Conservation (phyloP, 2,329 filamentous ascomycete species). For the Cladophialophora yegresii region DNA sequence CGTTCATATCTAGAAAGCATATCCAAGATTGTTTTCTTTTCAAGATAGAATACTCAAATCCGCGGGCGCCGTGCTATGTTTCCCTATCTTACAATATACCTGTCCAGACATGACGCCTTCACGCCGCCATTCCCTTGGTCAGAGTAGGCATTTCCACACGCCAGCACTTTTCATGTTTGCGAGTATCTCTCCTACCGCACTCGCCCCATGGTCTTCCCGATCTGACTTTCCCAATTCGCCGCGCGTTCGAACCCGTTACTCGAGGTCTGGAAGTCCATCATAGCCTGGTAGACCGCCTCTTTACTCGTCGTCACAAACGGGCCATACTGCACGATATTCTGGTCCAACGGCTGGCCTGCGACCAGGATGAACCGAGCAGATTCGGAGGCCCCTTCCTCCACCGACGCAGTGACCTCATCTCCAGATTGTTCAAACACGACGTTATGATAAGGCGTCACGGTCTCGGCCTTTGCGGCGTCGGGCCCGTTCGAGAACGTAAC, state of each 20-base stretch:
- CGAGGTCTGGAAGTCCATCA: constrained; percentile 71
- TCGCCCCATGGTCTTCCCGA: constrained; percentile 70
- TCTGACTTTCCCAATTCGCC: constrained; percentile 78
- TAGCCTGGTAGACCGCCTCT: constrained; percentile 73
- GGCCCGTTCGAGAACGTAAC: constrained; percentile 56
- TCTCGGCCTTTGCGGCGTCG: constrained; percentile 47
- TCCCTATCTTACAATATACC: not conserved
- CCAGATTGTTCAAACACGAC: constrained; percentile 82
- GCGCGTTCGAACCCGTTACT: constrained; percentile 80
- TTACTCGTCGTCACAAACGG: constrained; percentile 76
- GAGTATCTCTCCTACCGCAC: constrained; percentile 11
- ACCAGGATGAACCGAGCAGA: constrained; percentile 62
- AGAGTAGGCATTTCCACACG: not conserved
- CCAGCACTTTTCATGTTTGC: not conserved
- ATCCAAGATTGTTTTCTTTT: not conserved
- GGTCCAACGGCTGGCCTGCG: constrained; percentile 76
- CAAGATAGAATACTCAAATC: not conserved
- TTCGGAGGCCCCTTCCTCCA: constrained; percentile 65
- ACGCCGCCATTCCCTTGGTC: not conserved
- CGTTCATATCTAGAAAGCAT: not conserved
- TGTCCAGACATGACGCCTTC: not conserved
- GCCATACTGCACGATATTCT: constrained; percentile 79
- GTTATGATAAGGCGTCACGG: constrained; percentile 75
- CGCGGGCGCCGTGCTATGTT: not conserved
- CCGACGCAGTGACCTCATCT: constrained; percentile 71